These are phyloP conservation scores for Paratinospora sagittata DNA, from an alignment of 164 flowering plant species.

Conservation along the genomic window DNA sequence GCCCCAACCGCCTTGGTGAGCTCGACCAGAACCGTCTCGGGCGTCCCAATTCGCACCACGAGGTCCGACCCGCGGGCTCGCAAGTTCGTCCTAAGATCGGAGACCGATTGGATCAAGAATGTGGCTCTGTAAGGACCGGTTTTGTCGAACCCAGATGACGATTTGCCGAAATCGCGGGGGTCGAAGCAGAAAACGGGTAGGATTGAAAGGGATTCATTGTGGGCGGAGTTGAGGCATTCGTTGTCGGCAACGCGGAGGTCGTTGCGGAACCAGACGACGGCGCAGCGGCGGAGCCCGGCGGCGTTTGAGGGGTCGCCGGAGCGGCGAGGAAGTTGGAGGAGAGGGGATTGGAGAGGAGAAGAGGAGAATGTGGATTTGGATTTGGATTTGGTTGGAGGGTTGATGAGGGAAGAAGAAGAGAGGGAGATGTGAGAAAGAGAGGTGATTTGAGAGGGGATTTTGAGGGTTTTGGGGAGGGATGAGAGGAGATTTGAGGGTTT, in stretches of 20 bases:
- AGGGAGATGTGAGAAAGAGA: slow-evolving; percentile 41
- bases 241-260: slow-evolving; percentile 88
- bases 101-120: slow-evolving; percentile 71
- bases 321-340: slow-evolving; percentile 48
- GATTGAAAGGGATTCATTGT: slow-evolving; percentile 70
- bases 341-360: slow-evolving; percentile 57
- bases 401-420: slow-evolving; percentile 22
- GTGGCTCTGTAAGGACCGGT: slow-evolving; percentile 79
- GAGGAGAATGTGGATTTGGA: slow-evolving; percentile 52
- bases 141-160: slow-evolving; percentile 81
- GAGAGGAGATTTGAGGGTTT: slow-evolving; percentile 24
- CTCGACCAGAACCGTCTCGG: slow-evolving; percentile 69
- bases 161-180: slow-evolving; percentile 81
- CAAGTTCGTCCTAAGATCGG: slow-evolving; percentile 61
- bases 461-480: slow-evolving; percentile 35
- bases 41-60: slow-evolving; percentile 74
- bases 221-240: slow-evolving; percentile 73
- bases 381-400: slow-evolving; percentile 30
- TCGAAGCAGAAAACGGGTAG: slow-evolving; percentile 88
- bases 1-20: slow-evolving; percentile 77
- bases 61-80: slow-evolving; percentile 79
- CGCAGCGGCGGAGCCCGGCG: slow-evolving; percentile 61
- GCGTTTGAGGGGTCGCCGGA: slow-evolving; percentile 62
- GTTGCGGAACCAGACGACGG: slow-evolving; percentile 88
- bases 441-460: slow-evolving; percentile 61